These are phyloP conservation scores for Cladophialophora psammophila DNA, from an alignment of 2,329 filamentous ascomycete genomes.

Conservation along the genomic window DNA sequence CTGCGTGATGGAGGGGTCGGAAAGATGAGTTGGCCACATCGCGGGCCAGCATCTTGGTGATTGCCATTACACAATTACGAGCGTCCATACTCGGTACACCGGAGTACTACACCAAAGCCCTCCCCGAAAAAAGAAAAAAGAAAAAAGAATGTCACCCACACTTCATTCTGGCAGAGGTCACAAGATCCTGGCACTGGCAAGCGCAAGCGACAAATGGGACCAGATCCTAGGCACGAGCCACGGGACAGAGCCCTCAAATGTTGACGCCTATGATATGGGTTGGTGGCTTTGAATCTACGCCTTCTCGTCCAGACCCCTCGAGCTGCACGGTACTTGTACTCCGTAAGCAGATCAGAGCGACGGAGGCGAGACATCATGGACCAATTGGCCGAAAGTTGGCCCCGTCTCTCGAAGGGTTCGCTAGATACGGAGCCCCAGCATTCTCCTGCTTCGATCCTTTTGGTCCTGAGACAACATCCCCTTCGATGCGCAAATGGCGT, in stretches of 20 bases:
- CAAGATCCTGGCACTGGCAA: not conserved
- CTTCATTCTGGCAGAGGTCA: not conserved
- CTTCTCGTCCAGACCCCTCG: not conserved
- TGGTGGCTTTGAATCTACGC: not conserved
- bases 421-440: not conserved
- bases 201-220: not conserved
- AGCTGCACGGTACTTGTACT: not conserved
- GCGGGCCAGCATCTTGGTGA: no score
- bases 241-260: not conserved
- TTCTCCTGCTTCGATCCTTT: not conserved
- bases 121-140: no score
- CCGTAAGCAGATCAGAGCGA: not conserved
- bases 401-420: not conserved
- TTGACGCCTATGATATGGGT: not conserved
- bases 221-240: not conserved
- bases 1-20: no score
- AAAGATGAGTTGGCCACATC: no score
- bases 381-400: not conserved
- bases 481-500: not conserved
- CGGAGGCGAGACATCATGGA: not conserved
- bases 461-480: not conserved
- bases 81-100: no score
- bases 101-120: no score
- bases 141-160: not conserved
- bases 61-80: no score